Base-by-base conservation (phyloP, 2,329 filamentous ascomycete genomes). In the Metarhizium guizhouense region DNA sequence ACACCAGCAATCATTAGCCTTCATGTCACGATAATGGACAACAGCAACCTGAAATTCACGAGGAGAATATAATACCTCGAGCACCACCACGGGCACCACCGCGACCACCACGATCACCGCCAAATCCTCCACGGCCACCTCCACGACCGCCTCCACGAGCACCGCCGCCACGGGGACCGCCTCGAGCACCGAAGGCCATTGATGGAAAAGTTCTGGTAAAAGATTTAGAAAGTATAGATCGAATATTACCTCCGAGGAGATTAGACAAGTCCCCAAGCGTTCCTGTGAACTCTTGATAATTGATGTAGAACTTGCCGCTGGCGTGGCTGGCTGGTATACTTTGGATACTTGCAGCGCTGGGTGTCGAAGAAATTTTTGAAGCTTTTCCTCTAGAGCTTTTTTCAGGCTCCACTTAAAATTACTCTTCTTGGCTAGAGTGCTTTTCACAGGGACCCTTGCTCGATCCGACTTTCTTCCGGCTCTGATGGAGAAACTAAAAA, bases 331-430 rank as follows among this genome's bases (percentile, higher is more conserved):
- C 29, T 51, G 42, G 30, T 50, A 42, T 32, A 49, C 40, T 47
- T 14, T 47, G 48, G 32, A 45, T 52, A 42, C 40, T 40, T 30
- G 18, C 55, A 49, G 52, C 14, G 51, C 49, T 54, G 59, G 57
- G 55, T 61, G 56, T 59, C 59, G 65, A 67, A 70, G 67, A 71
- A 68, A 66, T 70, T 72, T 72, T 70, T 70, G 66, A 69, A 72
- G 68, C 67, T 69, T 62, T 61, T 58, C 54, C 55, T 56, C 58
- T 52, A 55, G 58, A 59, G 58, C 59, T 63, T 62, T 60, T 55
- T 55, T 54, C 45, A 29, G 34, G 43, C 51, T 52, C 62, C 60
- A 58, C 55, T 36, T 34, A 7, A 53, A 36, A 43, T 8, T 53
- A 20, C 59, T 55, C 54, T 58, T 56, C 49, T 54, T 51, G 54